Evolutionary conservation across 441 rosid species (phyloP).

Genomic region (Populus hybrid): DNA sequence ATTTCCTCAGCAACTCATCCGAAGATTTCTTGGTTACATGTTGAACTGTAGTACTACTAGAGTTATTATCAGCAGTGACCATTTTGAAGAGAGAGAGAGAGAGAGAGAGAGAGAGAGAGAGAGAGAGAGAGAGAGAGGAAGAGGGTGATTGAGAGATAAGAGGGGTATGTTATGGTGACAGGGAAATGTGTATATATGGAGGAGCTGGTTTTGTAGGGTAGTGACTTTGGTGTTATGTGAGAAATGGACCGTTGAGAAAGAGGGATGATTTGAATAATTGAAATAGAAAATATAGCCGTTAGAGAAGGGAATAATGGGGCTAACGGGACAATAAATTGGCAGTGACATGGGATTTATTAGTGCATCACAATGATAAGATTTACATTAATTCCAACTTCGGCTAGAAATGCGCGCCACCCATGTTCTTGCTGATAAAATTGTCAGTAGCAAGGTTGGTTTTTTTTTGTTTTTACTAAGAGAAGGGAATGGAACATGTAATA

Average conservation of each 20-base stretch:
- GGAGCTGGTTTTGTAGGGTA: slow-evolving; percentile 2
- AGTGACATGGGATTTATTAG: slow-evolving; percentile 26
- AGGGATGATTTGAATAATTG: slow-evolving; percentile 26
- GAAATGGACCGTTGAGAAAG: slow-evolving; percentile 61
- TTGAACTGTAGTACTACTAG: slow-evolving; percentile 33
- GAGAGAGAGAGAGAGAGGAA: slow-evolving; percentile 8
- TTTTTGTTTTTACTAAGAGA: too few species aligned
- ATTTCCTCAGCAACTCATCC: slow-evolving; percentile 71
- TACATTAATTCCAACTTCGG: not conserved
- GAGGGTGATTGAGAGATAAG: not conserved
- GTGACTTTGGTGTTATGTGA: slow-evolving; percentile 17
- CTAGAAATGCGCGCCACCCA: not conserved
- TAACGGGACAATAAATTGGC: not conserved
- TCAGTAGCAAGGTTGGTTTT: not conserved
- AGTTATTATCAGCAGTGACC: not conserved
- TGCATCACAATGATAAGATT: not conserved
- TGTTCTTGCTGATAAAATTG: not conserved
- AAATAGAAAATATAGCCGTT: slow-evolving; percentile 35
- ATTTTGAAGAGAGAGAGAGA: slow-evolving; percentile 2
- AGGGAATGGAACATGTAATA: not conserved
- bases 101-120: slow-evolving; percentile 13
- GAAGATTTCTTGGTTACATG: slow-evolving; percentile 69
- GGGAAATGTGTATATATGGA: not conserved
- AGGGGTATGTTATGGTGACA: not conserved
- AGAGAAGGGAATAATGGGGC: not conserved